Percentiles rank a stretch among this genome's conserved stretches.
Evolutionary conservation across 1,284 basidiomycete genomes (phyloP).

Genomic region (Naganishia albida): DNA sequence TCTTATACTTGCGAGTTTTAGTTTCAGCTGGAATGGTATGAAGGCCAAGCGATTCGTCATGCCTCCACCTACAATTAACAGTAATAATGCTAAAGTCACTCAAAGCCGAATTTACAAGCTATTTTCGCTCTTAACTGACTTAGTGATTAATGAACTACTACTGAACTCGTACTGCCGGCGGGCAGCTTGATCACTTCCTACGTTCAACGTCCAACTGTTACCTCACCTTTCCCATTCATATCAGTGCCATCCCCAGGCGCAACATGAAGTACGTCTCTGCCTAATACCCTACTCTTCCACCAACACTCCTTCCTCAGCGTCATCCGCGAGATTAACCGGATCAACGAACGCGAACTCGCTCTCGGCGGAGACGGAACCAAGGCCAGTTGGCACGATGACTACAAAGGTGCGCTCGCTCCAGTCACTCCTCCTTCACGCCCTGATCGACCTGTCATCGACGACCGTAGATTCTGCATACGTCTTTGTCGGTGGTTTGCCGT

Average conservation of each 20-base stretch:
- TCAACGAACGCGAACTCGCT: conserved; percentile 90
- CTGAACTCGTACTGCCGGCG: no score
- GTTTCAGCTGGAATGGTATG: no score
- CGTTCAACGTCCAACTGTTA: no score
- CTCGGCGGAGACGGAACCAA: conserved; percentile 66
- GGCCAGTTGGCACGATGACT: conserved; percentile 95
- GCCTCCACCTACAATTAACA: no score
- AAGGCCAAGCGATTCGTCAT: no score
- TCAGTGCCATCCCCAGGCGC: not conserved
- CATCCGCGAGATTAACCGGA: conserved; percentile 86
- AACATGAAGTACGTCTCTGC: conserved; percentile 13
- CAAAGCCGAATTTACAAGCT: no score
- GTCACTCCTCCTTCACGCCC: not conserved
- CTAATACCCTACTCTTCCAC: not conserved
- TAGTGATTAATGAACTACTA: no score
- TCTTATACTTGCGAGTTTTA: no score
- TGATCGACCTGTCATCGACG: not conserved
- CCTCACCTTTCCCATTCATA: no score
- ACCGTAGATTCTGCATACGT: conserved; percentile 95
- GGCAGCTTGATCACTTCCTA: no score
- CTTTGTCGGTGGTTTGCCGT: conserved; percentile 81
- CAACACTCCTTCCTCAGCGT: conserved; percentile 61
- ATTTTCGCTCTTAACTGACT: no score
- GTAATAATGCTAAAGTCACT: no score
- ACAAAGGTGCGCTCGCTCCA: conserved; percentile 64